phyloP scores from a whole-genome alignment of 139 green algal species.

The Haematococcus lacustris region DNA sequence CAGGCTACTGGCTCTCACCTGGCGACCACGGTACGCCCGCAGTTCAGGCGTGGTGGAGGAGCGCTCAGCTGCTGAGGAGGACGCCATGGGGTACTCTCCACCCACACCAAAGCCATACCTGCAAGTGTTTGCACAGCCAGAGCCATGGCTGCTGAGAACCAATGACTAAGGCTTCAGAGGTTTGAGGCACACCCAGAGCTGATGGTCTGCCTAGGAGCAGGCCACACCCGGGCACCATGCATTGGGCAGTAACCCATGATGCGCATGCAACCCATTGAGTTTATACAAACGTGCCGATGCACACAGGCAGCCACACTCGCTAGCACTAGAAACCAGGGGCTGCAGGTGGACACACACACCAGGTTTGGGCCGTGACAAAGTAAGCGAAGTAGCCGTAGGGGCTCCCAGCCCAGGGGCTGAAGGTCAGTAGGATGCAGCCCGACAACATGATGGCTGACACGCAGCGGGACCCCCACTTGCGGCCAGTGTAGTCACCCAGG shows the following conservation, averaged over 20 bases:
- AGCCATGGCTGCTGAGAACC: too few species aligned
- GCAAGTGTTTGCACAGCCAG: constrained; percentile 1
- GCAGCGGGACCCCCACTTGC: constrained; percentile 53
- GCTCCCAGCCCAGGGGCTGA: constrained; percentile 17
- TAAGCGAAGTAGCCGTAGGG: constrained; percentile 29
- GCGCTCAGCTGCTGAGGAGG: constrained; percentile 64
- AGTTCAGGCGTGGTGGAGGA: constrained; percentile 45
- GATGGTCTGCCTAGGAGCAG: neutral
- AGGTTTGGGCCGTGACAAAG: constrained; percentile 41
- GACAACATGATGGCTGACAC: constrained; percentile 57
- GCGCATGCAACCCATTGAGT: neutral
- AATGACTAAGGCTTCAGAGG: too few species aligned
- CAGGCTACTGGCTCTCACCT: neutral
- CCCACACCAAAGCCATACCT: constrained; percentile 51
- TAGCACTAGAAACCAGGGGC: neutral
- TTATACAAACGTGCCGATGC: neutral
- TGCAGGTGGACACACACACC: constrained; percentile 10
- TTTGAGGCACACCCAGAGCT: neutral
- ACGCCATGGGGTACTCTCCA: constrained; percentile 71
- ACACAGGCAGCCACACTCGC: neutral
- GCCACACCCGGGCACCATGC: neutral
- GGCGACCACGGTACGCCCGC: constrained; percentile 25
- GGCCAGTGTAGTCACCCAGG: constrained; percentile 52
- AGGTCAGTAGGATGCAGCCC: constrained; percentile 50
- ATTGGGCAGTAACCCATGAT: neutral